Evolutionary conservation across 139 green algal genomes (phyloP).

Genomic region (Chlorella vulgaris): DNA sequence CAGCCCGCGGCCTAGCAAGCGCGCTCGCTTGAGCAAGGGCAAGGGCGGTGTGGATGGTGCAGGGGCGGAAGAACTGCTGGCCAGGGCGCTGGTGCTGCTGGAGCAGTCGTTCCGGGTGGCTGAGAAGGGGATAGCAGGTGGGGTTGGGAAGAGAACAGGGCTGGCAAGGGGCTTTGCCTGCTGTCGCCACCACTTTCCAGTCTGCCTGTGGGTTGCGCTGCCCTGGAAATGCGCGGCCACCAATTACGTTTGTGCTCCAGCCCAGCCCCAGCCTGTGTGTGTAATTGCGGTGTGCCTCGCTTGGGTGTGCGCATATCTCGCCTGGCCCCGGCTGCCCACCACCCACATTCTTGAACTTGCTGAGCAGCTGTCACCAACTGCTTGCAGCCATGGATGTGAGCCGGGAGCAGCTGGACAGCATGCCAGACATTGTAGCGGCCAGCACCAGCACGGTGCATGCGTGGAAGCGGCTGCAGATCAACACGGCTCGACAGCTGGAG

Average conservation of each 20-base stretch:
- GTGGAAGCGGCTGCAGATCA: slow-evolving; percentile 56
- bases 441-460: slow-evolving; percentile 44
- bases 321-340: no score
- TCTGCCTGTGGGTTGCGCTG: no score
- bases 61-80: not conserved
- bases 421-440: slow-evolving; percentile 42
- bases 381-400: not conserved
- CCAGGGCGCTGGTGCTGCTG: slow-evolving; percentile 42
- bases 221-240: no score
- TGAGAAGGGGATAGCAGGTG: slow-evolving; percentile 55
- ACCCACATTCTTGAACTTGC: no score
- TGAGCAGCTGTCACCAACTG: no score
- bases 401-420: not conserved
- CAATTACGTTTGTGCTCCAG: no score
- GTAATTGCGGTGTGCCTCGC: no score
- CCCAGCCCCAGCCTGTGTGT: no score
- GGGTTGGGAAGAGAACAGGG: not conserved
- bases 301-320: no score
- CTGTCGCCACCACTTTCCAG: no score
- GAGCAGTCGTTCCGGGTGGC: slow-evolving; percentile 30
- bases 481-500: slow-evolving; percentile 43
- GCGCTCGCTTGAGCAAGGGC: slow-evolving; percentile 18
- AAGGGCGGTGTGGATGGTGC: slow-evolving; percentile 8
- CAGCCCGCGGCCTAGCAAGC: slow-evolving; percentile 22
- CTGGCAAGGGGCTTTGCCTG: no score